Evolutionary conservation across 495 filamentous ascomycete genomes (phyloP), one percentile per base, ranked within the genome.

Genomic region (Aspergillus leporis): DNA sequence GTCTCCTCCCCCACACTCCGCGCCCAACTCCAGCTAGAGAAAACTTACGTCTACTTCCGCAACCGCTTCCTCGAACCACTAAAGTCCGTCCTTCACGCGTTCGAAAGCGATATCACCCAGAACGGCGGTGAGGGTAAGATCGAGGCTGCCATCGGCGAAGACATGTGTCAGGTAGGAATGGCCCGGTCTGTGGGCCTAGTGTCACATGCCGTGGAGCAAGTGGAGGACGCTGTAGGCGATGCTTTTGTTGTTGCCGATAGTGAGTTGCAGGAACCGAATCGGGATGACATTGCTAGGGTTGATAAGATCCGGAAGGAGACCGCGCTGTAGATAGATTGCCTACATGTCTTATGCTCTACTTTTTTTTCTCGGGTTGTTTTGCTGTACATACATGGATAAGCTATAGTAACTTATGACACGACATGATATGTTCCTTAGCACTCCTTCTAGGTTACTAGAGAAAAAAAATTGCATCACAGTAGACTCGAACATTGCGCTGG

Each of bases 51-150:
- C 13, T 72, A 66, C 59, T 78, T 80, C 69, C 72, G 71, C n/a
- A 65, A 49, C 21, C 55, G 73, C n/a, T 77, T 75, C 16, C 66
- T 76, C 1, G 54, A 60, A 9, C 77, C 72, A 1, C 63, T 80
- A 21, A 70, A 72, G 12, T 59, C 65, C 1, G 50, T 73, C 7
- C 72, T 71, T 54, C 70, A 61, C 25, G 63, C 66, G 1, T 74
- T 78, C 48, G 72, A 77, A 47, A 59, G 61, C 8, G 75, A 79
- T 53, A 61, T 76, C 13, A 43, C 63, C 0, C 23, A 65, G 18
- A 75, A 77, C 30, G 75, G 77, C 41, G 77, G 77, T 25, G 70
- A 72, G 10, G 77, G 77, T 3, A 61, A 68, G 13, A 73, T 79
- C 30, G 70, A 77, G 59, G 58, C 64, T 25, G 68, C 70, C 0